Evolutionary conservation across 306 rosid species (phyloP).

Genomic region (Vicia faba): DNA sequence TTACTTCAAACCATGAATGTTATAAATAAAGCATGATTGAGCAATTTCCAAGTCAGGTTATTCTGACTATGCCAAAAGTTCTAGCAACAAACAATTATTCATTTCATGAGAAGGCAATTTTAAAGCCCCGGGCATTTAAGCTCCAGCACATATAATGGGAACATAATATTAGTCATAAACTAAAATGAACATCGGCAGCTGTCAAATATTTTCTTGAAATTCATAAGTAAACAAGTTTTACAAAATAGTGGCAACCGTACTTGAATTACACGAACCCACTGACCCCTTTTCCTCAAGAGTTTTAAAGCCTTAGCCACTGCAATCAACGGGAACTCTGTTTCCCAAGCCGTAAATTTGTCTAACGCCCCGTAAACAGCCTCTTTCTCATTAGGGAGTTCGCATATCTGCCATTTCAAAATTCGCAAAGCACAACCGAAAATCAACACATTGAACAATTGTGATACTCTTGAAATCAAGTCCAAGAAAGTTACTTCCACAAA

Average conservation of each 20-base stretch:
- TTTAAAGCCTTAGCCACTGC: constrained; percentile 82
- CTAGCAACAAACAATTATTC: no score
- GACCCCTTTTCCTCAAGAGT: constrained; percentile 63
- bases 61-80: no score
- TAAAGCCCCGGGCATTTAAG: constrained; percentile 1
- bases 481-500: not conserved
- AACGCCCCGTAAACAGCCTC: constrained; percentile 87
- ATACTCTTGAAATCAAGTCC: constrained; percentile 2
- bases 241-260: constrained; percentile 45
- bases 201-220: not conserved
- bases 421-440: constrained; percentile 14
- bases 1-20: no score
- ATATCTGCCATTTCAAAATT: constrained; percentile 54
- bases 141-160: constrained; percentile 9
- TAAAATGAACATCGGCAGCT: constrained; percentile 5
- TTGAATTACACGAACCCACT: constrained; percentile 80
- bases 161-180: constrained; percentile 12
- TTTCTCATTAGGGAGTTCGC: constrained; percentile 76
- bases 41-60: no score
- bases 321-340: constrained; percentile 88
- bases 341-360: constrained; percentile 96
- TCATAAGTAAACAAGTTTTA: constrained; percentile 4
- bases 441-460: not conserved
- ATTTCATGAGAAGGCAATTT: not conserved
- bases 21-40: no score